Conservation (phyloP, 1,139 yeast genomes). For the Yamadazyma sp. region DNA sequence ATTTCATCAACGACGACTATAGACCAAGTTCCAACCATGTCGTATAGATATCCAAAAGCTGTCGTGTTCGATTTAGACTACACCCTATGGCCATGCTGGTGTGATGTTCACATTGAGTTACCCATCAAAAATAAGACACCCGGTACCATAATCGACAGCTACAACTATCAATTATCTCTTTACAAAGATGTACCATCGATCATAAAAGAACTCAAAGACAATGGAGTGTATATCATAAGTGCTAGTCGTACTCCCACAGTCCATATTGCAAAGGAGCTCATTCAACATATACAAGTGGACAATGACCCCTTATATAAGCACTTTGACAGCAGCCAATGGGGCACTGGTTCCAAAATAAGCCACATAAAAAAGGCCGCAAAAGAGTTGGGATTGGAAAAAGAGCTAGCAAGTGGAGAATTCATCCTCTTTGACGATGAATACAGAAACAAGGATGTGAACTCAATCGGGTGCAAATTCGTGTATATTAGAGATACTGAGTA, state of each 20-base stretch:
- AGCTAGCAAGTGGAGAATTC: slow-evolving; percentile 50
- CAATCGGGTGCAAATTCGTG: slow-evolving; percentile 61
- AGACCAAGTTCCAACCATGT: not conserved
- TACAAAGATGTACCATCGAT: slow-evolving; percentile 64
- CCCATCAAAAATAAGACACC: slow-evolving; percentile 32
- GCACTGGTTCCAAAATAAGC: slow-evolving; percentile 59
- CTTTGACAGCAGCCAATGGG: slow-evolving; percentile 64
- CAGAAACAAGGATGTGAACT: slow-evolving; percentile 64
- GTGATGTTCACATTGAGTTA: slow-evolving; percentile 63
- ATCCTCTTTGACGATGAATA: slow-evolving; percentile 69
- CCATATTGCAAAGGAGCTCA: slow-evolving; percentile 55
- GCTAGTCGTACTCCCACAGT: slow-evolving; percentile 75
- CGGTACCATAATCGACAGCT: slow-evolving; percentile 37
- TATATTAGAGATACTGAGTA: slow-evolving; percentile 42
- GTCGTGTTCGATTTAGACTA: slow-evolving; percentile 77
- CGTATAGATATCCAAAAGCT: slow-evolving; percentile 48
- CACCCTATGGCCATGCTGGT: slow-evolving; percentile 75
- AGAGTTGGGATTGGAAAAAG: slow-evolving; percentile 35
- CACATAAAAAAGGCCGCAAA: slow-evolving; percentile 55
- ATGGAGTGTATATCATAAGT: slow-evolving; percentile 51
- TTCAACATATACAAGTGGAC: slow-evolving; percentile 49
- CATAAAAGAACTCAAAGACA: slow-evolving; percentile 39
- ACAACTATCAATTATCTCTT: slow-evolving; percentile 50
- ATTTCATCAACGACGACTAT: not conserved
- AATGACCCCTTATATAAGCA: slow-evolving; percentile 44